phyloP scores from a whole-genome alignment of 140 eudicot species.

The Anethum foeniculum region DNA sequence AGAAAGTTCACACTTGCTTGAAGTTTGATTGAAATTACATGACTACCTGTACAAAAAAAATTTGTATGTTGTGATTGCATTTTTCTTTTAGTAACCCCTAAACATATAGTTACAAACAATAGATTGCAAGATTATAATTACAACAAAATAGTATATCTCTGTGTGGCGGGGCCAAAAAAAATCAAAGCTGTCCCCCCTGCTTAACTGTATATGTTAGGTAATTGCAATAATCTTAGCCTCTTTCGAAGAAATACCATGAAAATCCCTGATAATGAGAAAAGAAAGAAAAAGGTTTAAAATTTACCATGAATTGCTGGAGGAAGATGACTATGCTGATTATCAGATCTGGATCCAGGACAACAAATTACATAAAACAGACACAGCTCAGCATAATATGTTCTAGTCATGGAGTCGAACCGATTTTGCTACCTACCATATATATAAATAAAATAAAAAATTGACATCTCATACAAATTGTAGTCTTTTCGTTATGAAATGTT shows the following conservation, averaged over 20 bases:
- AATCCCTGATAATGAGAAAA: constrained; percentile 48
- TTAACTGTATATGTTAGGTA: constrained; percentile 45
- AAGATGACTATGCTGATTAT: neutral
- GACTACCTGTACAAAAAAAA: neutral
- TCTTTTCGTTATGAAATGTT: no score
- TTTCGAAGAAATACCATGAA: constrained; percentile 59
- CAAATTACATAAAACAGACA: no score
- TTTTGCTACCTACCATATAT: no score
- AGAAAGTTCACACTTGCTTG: neutral
- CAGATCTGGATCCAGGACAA: neutral
- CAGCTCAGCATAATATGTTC: no score
- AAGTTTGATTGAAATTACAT: neutral
- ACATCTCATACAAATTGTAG: no score
- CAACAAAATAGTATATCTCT: neutral
- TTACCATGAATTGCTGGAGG: neutral
- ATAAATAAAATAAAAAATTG: no score
- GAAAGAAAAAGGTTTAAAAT: neutral
- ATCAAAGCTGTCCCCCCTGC: constrained; percentile 14
- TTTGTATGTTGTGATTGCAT: neutral
- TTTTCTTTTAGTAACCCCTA: neutral
- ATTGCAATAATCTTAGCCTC: constrained; percentile 56
- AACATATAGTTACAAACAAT: neutral
- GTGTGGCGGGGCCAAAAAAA: constrained; percentile 48
- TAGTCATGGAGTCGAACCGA: no score
- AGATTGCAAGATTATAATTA: neutral